A percentile compares a stretch with the other conserved stretches of the same genome.
phyloP scores from a whole-genome alignment of 106 monocot species.

The Phalaenopsis aphrodite region DNA sequence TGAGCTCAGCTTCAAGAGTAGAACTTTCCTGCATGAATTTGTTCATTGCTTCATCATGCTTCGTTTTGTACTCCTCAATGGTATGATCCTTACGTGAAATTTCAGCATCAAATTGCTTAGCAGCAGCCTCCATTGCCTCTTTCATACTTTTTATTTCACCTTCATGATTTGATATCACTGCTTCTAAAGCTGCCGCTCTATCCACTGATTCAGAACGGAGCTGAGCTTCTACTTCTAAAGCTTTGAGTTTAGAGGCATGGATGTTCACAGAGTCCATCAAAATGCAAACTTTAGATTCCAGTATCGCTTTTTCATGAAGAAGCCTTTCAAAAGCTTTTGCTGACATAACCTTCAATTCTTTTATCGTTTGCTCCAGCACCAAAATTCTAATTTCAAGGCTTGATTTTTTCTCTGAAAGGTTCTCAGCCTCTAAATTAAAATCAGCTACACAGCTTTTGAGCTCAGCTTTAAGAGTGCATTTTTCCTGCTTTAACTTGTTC shows the following conservation, averaged over 20 bases:
- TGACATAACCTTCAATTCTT: conserved; percentile 17
- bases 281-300: background rate
- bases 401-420: conserved; percentile 17
- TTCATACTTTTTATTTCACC: no score
- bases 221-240: no score
- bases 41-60: conserved; percentile 17
- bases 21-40: conserved; percentile 20
- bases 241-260: background rate
- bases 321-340: conserved; percentile 13
- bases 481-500: conserved; percentile 19
- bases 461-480: conserved; percentile 21
- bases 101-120: background rate
- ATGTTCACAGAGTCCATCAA: background rate
- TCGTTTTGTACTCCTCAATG: conserved; percentile 31
- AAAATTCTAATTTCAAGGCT: conserved; percentile 20
- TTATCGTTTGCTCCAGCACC: conserved; percentile 25
- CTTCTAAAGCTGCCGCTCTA: no score
- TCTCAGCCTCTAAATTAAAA: no score
- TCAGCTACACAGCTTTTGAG: no score
- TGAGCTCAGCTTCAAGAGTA: conserved; percentile 15
- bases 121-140: background rate
- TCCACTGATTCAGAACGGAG: no score
- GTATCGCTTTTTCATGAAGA: conserved; percentile 21
- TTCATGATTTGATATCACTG: no score
- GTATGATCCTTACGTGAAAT: conserved; percentile 20